Conservation (phyloP, 2,329 filamentous ascomycete genomes). For the Ceratocystis alfenasii region DNA sequence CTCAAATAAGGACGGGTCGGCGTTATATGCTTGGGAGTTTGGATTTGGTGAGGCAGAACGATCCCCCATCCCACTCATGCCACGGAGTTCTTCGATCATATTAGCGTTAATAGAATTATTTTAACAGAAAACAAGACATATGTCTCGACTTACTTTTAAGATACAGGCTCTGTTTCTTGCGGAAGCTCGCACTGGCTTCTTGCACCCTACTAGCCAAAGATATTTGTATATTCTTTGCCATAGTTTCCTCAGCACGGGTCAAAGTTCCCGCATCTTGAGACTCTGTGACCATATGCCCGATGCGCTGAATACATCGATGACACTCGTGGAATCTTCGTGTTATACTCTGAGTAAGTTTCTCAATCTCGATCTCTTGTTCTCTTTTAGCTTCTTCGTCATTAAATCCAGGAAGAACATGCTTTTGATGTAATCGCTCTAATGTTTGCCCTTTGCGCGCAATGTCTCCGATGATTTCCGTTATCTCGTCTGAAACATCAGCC, state of each 20-base stretch:
- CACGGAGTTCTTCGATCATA: slow-evolving; percentile 51
- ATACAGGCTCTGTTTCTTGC: slow-evolving; percentile 96
- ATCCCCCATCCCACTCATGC: slow-evolving; percentile 50
- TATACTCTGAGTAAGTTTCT: slow-evolving; percentile 78
- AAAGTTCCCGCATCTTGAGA: slow-evolving; percentile 60
- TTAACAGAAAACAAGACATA: not conserved
- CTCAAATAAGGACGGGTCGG: slow-evolving; percentile 79
- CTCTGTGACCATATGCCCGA: slow-evolving; percentile 78
- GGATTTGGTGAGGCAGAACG: slow-evolving; percentile 16
- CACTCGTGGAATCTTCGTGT: slow-evolving; percentile 83
- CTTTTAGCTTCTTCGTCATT: slow-evolving; percentile 86
- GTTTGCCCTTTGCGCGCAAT: slow-evolving; percentile 73
- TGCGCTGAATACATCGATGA: slow-evolving; percentile 73
- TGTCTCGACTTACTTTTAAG: slow-evolving; percentile 60
- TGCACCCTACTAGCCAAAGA: slow-evolving; percentile 79
- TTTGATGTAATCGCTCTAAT: slow-evolving; percentile 88
- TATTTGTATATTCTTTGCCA: slow-evolving; percentile 93
- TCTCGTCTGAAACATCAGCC: slow-evolving; percentile 90
- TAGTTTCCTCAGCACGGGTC: slow-evolving; percentile 75
- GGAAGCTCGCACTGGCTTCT: slow-evolving; percentile 79
- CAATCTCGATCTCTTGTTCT: slow-evolving; percentile 80
- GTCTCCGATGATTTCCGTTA: slow-evolving; percentile 66
- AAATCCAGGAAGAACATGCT: slow-evolving; percentile 91
- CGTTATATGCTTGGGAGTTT: slow-evolving; percentile 39
- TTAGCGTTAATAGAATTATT: not conserved